phyloP scores from a whole-genome alignment of 441 rosid species.

The Theobroma grandiflorum region DNA sequence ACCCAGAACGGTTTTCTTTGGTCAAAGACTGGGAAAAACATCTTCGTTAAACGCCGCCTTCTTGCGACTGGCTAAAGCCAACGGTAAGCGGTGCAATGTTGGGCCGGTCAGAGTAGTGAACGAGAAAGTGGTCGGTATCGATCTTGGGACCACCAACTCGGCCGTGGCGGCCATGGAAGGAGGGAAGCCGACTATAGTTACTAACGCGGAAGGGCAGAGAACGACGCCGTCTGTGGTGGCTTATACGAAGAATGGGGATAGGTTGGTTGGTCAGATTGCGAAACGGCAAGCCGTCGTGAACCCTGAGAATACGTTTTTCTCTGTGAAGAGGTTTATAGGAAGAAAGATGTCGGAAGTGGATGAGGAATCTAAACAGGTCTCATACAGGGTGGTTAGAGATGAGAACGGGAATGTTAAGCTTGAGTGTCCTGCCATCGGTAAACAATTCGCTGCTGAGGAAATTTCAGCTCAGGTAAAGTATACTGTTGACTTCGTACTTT shows the following conservation, averaged over 20 bases:
- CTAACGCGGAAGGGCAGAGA: conserved; percentile 91
- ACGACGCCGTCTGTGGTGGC: conserved; percentile 97
- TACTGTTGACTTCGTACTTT: not conserved
- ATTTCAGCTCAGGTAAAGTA: conserved; percentile 90
- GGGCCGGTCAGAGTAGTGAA: conserved; percentile 65
- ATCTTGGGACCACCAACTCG: conserved; percentile 76
- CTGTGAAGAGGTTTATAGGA: conserved; percentile 96
- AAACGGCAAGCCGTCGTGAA: conserved; percentile 92
- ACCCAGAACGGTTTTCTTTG: conserved; percentile 62
- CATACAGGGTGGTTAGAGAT: conserved; percentile 82
- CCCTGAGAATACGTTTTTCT: conserved; percentile 88
- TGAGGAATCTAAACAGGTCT: conserved; percentile 90
- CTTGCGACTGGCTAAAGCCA: conserved; percentile 34
- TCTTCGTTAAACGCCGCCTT: conserved; percentile 43
- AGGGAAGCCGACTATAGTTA: conserved; percentile 89
- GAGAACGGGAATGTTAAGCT: conserved; percentile 90
- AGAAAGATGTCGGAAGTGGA: conserved; percentile 89
- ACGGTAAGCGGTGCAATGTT: conserved; percentile 36
- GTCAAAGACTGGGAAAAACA: conserved; percentile 43
- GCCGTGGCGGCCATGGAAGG: conserved; percentile 98
- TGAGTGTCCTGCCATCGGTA: conserved; percentile 87
- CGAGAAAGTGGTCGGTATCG: conserved; percentile 81
- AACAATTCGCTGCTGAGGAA: conserved; percentile 88
- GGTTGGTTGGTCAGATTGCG: conserved; percentile 93
- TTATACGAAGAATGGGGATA: conserved; percentile 80